These are phyloP conservation scores for Colletotrichum godetiae DNA, from an alignment of 2,329 filamentous ascomycete species.

Conservation along the genomic window DNA sequence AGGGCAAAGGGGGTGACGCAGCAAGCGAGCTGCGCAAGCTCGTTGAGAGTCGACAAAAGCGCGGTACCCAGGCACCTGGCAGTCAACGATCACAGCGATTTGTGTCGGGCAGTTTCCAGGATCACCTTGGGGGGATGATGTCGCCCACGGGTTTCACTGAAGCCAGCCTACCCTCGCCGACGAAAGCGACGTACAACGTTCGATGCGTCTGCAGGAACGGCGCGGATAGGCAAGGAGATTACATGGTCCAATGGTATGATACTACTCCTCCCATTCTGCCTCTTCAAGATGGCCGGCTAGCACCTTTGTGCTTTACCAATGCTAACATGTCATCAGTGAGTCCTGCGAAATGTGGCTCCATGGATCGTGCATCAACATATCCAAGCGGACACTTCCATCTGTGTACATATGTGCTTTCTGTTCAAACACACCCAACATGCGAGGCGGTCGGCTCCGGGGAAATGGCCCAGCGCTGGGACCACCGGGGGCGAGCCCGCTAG, in stretches of 20 bases:
- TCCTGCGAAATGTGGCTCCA: constrained; percentile 75
- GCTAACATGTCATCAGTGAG: constrained; percentile 56
- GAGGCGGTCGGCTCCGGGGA: constrained; percentile 58
- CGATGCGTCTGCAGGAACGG: constrained; percentile 67
- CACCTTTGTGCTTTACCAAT: background rate
- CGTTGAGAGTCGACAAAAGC: constrained; percentile 62
- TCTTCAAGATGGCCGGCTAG: constrained; percentile 17
- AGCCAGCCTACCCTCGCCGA: constrained; percentile 58
- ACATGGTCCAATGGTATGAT: constrained; percentile 73
- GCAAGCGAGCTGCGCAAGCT: constrained; percentile 70
- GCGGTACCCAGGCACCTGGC: constrained; percentile 42
- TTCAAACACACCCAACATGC: constrained; percentile 67
- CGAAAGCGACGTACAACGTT: constrained; percentile 56
- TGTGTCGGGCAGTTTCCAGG: constrained; percentile 44
- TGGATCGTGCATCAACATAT: constrained; percentile 71
- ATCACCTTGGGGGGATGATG: constrained; percentile 51
- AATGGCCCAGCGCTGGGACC: constrained; percentile 44
- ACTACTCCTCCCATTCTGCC: background rate
- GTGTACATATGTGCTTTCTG: constrained; percentile 75
- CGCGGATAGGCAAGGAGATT: constrained; percentile 58
- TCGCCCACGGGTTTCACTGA: constrained; percentile 66
- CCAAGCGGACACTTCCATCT: constrained; percentile 64
- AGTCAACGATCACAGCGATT: constrained; percentile 38
- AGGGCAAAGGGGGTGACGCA: constrained; percentile 63
- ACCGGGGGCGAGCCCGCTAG: constrained; percentile 52